These are phyloP conservation scores for Crithidia mellificae DNA, from an alignment of 208 protist genomes.

Conservation along the genomic window DNA sequence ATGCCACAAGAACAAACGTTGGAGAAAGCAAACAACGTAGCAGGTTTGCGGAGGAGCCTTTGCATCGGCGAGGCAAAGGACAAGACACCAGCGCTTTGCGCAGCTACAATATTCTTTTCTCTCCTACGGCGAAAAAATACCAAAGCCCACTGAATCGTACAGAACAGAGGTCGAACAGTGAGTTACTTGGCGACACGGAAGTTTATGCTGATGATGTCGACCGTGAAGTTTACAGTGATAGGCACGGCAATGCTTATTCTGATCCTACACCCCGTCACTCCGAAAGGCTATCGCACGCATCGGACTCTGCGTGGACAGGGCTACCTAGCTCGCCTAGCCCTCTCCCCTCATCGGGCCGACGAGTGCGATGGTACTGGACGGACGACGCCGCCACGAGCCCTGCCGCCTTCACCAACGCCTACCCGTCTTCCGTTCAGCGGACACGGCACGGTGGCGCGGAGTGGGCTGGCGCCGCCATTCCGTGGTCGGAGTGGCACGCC, in stretches of 20 bases:
- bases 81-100: too few species aligned
- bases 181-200: not conserved
- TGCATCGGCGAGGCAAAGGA: too few species aligned
- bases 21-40: too few species aligned
- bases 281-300: not conserved
- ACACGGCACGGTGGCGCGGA: not conserved
- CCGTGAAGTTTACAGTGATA: not conserved
- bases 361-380: constrained; percentile 39
- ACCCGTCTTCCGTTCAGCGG: not conserved
- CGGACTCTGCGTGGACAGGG: not conserved
- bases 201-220: not conserved
- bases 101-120: too few species aligned
- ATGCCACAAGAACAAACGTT: too few species aligned
- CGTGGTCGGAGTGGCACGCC: constrained; percentile 42
- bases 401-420: not conserved
- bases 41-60: too few species aligned
- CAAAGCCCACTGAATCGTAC: too few species aligned
- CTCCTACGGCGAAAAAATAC: too few species aligned
- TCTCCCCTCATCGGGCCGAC: constrained; percentile 20
- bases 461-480: constrained; percentile 19
- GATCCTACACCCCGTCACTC: too few species aligned
- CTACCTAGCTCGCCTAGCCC: not conserved
- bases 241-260: not conserved
- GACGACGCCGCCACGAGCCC: constrained; percentile 7
- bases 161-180: not conserved